A percentile compares a stretch with the other conserved stretches of the same genome.
Conservation (phyloP, 2,329 filamentous ascomycete genomes). For the Colletotrichum sp. region DNA sequence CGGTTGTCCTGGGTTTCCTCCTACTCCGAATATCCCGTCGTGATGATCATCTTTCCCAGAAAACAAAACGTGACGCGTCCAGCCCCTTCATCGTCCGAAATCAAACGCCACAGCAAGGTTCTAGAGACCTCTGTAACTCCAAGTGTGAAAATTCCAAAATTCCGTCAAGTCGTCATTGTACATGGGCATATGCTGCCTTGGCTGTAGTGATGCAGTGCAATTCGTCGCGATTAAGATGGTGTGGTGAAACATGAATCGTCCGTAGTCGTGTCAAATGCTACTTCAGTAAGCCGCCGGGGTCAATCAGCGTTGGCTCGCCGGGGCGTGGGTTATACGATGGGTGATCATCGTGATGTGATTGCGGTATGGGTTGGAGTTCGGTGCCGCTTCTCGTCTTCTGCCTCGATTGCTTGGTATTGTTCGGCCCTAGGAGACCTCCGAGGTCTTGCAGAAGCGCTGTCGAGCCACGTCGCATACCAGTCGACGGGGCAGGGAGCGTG, state of each 20-base stretch:
- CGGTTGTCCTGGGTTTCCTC: background rate
- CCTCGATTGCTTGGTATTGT: conserved; percentile 34
- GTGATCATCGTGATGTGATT: conserved; percentile 39
- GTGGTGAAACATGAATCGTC: background rate
- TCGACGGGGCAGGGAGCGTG: conserved; percentile 47
- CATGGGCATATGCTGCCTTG: background rate
- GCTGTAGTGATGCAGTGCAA: background rate
- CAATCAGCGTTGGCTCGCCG: conserved; percentile 40
- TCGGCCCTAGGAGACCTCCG: conserved; percentile 56
- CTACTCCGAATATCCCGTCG: conserved; percentile 9
- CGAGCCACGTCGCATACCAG: conserved; percentile 58
- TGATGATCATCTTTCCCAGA: conserved; percentile 20
- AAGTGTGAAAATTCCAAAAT: background rate
- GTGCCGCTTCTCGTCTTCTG: conserved; percentile 39
- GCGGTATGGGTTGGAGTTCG: conserved; percentile 52
- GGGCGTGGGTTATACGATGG: conserved; percentile 29
- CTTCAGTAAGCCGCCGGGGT: conserved; percentile 45
- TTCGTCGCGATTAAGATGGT: background rate
- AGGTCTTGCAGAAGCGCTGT: conserved; percentile 64
- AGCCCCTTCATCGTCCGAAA: background rate
- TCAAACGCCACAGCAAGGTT: conserved; percentile 11
- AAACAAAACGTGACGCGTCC: background rate
- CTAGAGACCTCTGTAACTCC: conserved; percentile 12
- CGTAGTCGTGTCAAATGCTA: conserved; percentile 11
- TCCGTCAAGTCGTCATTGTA: conserved; percentile 9